Evolutionary conservation across 2,329 filamentous ascomycete species (phyloP), one percentile per base, ranked within the genome.

Genomic region (Ascocoryne sarcoides): DNA sequence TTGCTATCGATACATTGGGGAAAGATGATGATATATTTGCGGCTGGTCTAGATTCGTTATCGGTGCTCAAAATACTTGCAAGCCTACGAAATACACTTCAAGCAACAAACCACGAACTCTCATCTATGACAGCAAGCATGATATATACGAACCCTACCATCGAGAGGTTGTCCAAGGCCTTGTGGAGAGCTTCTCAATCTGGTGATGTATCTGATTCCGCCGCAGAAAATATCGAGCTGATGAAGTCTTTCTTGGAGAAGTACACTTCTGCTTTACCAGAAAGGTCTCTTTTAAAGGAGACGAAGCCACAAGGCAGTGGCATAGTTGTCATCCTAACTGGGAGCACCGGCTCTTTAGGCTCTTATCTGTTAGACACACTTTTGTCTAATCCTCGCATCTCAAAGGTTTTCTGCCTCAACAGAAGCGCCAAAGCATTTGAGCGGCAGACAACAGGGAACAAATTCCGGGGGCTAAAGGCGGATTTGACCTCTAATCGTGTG

Each of bases 371-470:
- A 4, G 55, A 68, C 39, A 30, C 52, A 10, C 55, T 69, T 21
- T 54, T 55, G 16, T 53, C 61, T 0, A 43, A 44, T 4, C 14
- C 31, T 4, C 18, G 4, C 2, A 60, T 72, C 7, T 53, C 55
- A 21, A 65, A 65, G 43, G 50, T 73, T 26, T 60, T 69, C 39
- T 71, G 68, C 40, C 58, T 74, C 15, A 73, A 73, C 54, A 62
- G 70, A 10, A 40, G 45, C 14, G 2, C 19, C 9, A 36, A 46
- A 28, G 39, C 35, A 3, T 5, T 40, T 26, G 14, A 30, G 7
- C 29, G 34, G 10, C 47, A 46, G 20, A 31, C 32, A 9, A 18
- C 28, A 18, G 36, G 23, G 15, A 56, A 59, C 10, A 57, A 57
- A 23, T 65, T 65, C 0, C 66, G 68, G 5, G 65, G 66, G 0